Evolutionary conservation across 495 filamentous ascomycete species (phyloP), one percentile per base, ranked within the genome.

Genomic region (Xylaria grammica): DNA sequence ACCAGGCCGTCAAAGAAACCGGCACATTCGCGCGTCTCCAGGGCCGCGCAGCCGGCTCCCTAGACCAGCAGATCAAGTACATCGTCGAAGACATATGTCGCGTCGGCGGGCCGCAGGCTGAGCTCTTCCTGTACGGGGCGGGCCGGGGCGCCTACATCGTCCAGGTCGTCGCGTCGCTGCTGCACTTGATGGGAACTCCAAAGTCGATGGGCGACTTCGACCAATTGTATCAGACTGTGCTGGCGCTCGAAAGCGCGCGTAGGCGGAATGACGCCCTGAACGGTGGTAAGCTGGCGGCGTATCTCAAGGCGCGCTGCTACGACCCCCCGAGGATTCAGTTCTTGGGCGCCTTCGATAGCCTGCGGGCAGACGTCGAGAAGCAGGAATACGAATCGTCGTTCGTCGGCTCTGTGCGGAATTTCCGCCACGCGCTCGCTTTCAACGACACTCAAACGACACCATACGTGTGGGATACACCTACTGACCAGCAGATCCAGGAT

Each of bases 51-150:
- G 19, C 17, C 1, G 32, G 9, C 10, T 54, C 19, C 0, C 8
- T 54, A 22, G 51, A 54, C 32, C 32, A 24, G 19, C 51, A 54
- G 10, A 11, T 54, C 8, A 54, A 54, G 15, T 11, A 54, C 2
- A 54, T 54, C 20, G 32, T 54, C n/a, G n/a, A 54, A 26, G 51
- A 26, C 10, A 40, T 54, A 22, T 54, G 51, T 11, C 17, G 11
- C 19, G 19, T 54, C 32, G 17, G 20, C n/a, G 32, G 51, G 8
- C 30, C 5, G 15, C 30, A 51, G 15, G 26, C 30, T 20, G 58
- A 62, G 29, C 15, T 62, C 24, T 62, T 48, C 19, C 58, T 62
- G 1, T 62, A 48, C n/a, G 58, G 58, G 13, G 51, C 44, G 0
- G 44, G 58, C n/a, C 58, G 44, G 0, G 58, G 58, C 45, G 58